Base-by-base conservation (phyloP, 2,329 filamentous ascomycete genomes). In the Coniochaeta sp. region DNA sequence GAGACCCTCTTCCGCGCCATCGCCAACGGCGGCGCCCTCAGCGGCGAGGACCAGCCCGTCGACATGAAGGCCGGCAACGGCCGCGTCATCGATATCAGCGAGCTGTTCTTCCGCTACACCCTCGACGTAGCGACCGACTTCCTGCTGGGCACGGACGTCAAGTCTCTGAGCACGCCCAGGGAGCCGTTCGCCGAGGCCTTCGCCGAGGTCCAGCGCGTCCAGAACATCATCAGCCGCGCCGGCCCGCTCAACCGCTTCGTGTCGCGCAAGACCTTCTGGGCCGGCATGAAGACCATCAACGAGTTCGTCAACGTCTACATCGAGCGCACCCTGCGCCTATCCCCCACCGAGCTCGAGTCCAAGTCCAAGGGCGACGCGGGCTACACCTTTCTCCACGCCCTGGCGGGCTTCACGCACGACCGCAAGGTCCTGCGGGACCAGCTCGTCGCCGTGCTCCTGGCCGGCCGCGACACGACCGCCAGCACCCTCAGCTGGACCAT, bases 121-220 rank as follows among this genome's bases (percentile, higher is more conserved):
- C 81, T 97, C 30, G 93, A 96, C 73, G 87, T 90, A 8, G 86
- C 90, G 1, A 96, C 92, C 0, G 89, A 96, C 66, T 96, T 96
- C 70, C 76, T 97, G 30, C 83, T 96, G 2, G 93, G 93, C 3
- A 79, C 86, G 62, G 89, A 89, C 63, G 88, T 93, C 22, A 84
- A 83, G 67, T 83, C 81, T 32, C 73, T 86, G 61, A 83, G 79
- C 19, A 83, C 84, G 60, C 84, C 80, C 3, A 81, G 78, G 57
- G 84, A 83, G 58, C 79, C 83, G 19, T 96, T 96, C 68, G 90
- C 90, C n/a, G 81, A 89, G 55, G 89, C 91, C 5, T 96, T 96
- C 74, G 85, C 82, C 68, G 86, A 90, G 65, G 89, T 93, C 4
- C 91, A 96, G 70, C 81, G 84, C 55, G 78, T 90, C 4, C 91